Conservation (phyloP, 495 filamentous ascomycete genomes). For the Aspergillus cristatus region DNA sequence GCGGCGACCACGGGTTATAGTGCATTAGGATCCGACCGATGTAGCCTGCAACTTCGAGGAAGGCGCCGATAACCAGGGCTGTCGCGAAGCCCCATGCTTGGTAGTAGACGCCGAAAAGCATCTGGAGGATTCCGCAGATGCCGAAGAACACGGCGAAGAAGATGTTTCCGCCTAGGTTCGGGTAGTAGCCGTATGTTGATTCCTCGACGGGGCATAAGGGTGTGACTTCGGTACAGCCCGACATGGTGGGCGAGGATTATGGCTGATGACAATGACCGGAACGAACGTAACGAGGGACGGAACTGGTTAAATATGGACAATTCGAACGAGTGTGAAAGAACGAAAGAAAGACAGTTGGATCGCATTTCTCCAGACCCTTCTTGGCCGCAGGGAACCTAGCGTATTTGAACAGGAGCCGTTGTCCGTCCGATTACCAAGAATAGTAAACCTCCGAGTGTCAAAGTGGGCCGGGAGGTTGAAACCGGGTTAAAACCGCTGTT, state of each 20-base stretch:
- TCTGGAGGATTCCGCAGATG: conserved; percentile 35
- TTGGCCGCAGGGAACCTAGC: too few species aligned
- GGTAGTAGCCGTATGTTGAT: conserved; percentile 61
- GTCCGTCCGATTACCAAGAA: too few species aligned
- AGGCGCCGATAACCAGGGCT: conserved; percentile 40
- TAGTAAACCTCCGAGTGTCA: too few species aligned
- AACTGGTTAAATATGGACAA: too few species aligned
- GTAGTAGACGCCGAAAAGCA: conserved; percentile 45
- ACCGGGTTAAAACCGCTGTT: too few species aligned
- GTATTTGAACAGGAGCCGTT: too few species aligned
- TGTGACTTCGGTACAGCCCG: conserved; percentile 40
- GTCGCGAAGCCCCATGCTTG: conserved; percentile 53
- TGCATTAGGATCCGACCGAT: conserved; percentile 50
- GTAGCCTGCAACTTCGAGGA: conserved; percentile 47
- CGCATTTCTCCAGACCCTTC: too few species aligned
- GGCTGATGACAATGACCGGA: not conserved
- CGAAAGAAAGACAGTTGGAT: not conserved
- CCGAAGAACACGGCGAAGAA: conserved; percentile 52
- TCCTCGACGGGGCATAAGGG: conserved; percentile 46
- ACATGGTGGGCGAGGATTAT: conserved; percentile 7
- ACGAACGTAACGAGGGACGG: not conserved
- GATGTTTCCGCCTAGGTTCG: conserved; percentile 51
- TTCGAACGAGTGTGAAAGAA: conserved; percentile 1
- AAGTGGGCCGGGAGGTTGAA: too few species aligned
- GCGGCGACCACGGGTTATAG: conserved; percentile 49